A percentile compares a stretch with the other conserved stretches of the same genome.
Evolutionary conservation across 352 stramenopile species (phyloP).

Genomic region (Pythium chondricola): DNA sequence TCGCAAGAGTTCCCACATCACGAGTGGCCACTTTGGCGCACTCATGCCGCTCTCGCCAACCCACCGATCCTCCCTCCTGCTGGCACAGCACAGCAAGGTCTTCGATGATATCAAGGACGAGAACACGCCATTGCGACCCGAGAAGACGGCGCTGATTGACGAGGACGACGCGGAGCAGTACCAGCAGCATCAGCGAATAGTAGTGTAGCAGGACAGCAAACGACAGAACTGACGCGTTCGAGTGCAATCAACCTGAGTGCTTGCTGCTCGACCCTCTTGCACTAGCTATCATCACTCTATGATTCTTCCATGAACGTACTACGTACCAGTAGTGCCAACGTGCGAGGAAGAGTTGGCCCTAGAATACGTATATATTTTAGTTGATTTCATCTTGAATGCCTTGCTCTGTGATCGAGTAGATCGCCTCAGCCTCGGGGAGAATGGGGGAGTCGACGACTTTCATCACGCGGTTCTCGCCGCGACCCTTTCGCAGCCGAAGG

Average conservation of each 20-base stretch:
- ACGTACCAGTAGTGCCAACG: too few species aligned
- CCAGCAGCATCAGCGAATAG: constrained; percentile 20
- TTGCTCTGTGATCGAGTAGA: constrained; percentile 96
- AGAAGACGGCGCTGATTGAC: constrained; percentile 23
- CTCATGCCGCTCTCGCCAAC: constrained; percentile 76
- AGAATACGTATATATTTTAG: constrained; percentile 24
- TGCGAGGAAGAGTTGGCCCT: too few species aligned
- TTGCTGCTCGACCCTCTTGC: too few species aligned
- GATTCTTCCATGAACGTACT: too few species aligned
- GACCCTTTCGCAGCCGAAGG: constrained; percentile 94
- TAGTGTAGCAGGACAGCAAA: constrained; percentile 19
- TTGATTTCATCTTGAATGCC: constrained; percentile 92
- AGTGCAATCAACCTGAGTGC: too few species aligned
- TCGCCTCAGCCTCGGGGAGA: constrained; percentile 95
- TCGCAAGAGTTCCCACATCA: constrained; percentile 37
- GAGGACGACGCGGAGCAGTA: constrained; percentile 19
- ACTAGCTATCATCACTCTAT: too few species aligned
- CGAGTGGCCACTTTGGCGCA: constrained; percentile 64
- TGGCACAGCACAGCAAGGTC: constrained; percentile 32
- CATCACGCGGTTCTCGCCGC: constrained; percentile 98
- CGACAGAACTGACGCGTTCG: too few species aligned
- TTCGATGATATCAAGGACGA: constrained; percentile 42
- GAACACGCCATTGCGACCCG: constrained; percentile 28
- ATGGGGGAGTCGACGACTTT: constrained; percentile 96
- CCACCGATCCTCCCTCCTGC: constrained; percentile 30